Base-by-base conservation (phyloP, 208 protist genomes). In the Phytomonas sp. region DNA sequence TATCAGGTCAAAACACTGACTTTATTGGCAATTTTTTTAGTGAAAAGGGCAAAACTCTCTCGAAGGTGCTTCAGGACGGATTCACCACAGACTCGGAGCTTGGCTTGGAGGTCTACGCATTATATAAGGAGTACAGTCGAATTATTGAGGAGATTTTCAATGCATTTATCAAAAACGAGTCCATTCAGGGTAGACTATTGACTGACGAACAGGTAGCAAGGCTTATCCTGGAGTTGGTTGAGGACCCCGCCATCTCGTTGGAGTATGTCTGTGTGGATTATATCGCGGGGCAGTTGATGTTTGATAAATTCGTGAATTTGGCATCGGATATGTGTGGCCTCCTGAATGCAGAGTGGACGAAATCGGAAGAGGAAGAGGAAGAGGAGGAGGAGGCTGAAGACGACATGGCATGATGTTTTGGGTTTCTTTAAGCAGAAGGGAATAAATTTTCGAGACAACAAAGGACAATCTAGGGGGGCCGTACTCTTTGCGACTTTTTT, bases 221-320 rank as follows among this genome's bases (percentile, higher is more conserved):
- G 32, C 60, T 78, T 4, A 45, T 67, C 7, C 45, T 49, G 40
- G 40, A 4, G 40, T 49, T 49, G 40, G 40, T 49, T 49, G 40
- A 49, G 40, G 14, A 49, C 19, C 73, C 82, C 2, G 52, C 76
- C 36, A 76, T 72, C 29, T 71, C 65, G 4, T 80, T 79, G 37
- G 71, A 76, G 14, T 83, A 83, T 71, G 63, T 88, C 29, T 91
- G 87, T 70, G 87, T 81, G 8, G 76, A 75, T 29, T 92, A 94
- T 75, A 81, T 94, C 67, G 87, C 77, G 1, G 87, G 80, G 2
- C 83, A 84, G 30, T 73, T 92, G 26, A 82, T 89, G 68, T 86
- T 91, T 76, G 74, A 83, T n/a, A 73, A 76, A 4, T 94, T 94
- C 69, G 73, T 82, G 34, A 69, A 88, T 65, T 78, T 94, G 7